These are phyloP conservation scores for Cryptococcus sp. DNA, from an alignment of 1,284 basidiomycete species.

Conservation along the genomic window DNA sequence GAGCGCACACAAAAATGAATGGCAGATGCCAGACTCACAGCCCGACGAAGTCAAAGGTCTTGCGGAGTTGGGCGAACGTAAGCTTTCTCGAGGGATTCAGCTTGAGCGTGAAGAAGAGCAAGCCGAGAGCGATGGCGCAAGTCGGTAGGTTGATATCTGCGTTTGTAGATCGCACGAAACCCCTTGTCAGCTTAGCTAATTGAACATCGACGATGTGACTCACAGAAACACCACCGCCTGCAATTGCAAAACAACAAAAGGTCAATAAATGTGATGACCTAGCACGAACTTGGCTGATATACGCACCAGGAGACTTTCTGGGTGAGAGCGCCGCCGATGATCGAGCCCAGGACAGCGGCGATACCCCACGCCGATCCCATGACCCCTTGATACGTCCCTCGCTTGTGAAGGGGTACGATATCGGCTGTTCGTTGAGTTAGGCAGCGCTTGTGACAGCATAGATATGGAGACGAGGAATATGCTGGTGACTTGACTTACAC, in stretches of 20 bases:
- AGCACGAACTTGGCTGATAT: slow-evolving; percentile 1
- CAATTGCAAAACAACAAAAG: neutral
- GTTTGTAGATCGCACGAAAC: neutral
- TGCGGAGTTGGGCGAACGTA: slow-evolving; percentile 28
- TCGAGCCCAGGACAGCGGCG: slow-evolving; percentile 53
- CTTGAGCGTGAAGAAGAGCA: slow-evolving; percentile 79
- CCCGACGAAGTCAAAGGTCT: slow-evolving; percentile 50
- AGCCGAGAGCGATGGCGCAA: slow-evolving; percentile 60
- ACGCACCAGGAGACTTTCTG: slow-evolving; percentile 37
- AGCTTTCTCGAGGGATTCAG: slow-evolving; percentile 59
- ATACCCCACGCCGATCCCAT: slow-evolving; percentile 54
- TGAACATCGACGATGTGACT: slow-evolving; percentile 12
- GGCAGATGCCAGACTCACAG: slow-evolving; percentile 16
- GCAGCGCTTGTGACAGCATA: neutral
- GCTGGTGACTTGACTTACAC: slow-evolving; percentile 14
- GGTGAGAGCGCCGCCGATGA: slow-evolving; percentile 50
- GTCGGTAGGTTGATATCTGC: slow-evolving; percentile 50
- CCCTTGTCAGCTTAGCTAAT: neutral
- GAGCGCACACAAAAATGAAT: neutral
- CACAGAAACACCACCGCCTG: slow-evolving; percentile 54
- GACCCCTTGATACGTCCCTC: slow-evolving; percentile 53
- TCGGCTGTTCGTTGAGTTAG: slow-evolving; percentile 27
- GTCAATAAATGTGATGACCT: neutral
- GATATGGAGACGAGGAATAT: neutral
- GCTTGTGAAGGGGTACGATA: slow-evolving; percentile 44